These are phyloP conservation scores for Microcyclospora pomicola DNA, from an alignment of 2,329 filamentous ascomycete species.

Conservation along the genomic window DNA sequence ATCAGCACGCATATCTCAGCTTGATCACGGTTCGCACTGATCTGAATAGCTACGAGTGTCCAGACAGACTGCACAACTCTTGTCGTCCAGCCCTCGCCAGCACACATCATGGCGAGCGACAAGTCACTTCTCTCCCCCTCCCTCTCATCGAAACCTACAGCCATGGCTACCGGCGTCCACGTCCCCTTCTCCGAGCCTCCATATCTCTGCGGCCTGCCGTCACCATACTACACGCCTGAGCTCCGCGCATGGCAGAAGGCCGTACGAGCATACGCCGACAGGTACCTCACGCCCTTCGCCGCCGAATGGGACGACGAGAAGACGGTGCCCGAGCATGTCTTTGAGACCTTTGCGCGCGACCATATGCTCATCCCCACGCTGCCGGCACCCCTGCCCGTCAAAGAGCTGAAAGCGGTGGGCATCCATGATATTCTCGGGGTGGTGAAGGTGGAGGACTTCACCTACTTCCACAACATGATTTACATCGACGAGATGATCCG, in stretches of 20 bases:
- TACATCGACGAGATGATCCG: slow-evolving; percentile 58
- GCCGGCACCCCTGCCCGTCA: slow-evolving; percentile 53
- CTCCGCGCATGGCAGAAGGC: slow-evolving; percentile 54
- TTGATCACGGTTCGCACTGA: too few species aligned
- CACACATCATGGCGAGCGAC: too few species aligned
- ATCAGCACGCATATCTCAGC: too few species aligned
- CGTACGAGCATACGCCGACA: slow-evolving; percentile 50
- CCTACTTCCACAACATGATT: slow-evolving; percentile 56
- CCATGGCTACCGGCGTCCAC: slow-evolving; percentile 10
- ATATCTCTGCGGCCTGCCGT: slow-evolving; percentile 55
- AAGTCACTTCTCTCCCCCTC: too few species aligned
- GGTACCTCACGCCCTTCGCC: slow-evolving; percentile 48
- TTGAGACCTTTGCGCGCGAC: slow-evolving; percentile 46
- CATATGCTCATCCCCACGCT: slow-evolving; percentile 60
- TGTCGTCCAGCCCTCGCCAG: too few species aligned
- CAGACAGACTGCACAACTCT: too few species aligned
- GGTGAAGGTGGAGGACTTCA: slow-evolving; percentile 58
- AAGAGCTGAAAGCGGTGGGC: slow-evolving; percentile 51
- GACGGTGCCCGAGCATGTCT: slow-evolving; percentile 50
- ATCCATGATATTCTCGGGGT: slow-evolving; percentile 53
- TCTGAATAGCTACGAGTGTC: too few species aligned
- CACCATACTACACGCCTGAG: slow-evolving; percentile 54
- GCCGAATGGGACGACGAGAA: slow-evolving; percentile 58
- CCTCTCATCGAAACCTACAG: too few species aligned
- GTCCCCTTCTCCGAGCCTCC: slow-evolving; percentile 62